These are phyloP conservation scores for Aureobasidium sp. DNA, from an alignment of 2,329 filamentous ascomycete genomes.

Conservation along the genomic window DNA sequence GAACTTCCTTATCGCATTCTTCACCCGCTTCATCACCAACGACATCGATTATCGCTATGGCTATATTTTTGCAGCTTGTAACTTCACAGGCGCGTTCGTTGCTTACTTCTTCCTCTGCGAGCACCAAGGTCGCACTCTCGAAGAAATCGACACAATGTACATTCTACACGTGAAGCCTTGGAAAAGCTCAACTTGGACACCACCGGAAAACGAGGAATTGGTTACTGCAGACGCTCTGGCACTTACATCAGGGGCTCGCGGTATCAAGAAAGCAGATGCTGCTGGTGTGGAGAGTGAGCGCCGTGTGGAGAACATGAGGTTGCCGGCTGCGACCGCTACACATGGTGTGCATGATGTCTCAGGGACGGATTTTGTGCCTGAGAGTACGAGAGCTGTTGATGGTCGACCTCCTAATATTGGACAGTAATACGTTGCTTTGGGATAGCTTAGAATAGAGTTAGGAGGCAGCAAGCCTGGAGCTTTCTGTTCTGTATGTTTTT, in stretches of 20 bases:
- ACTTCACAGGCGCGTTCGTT: constrained; percentile 35
- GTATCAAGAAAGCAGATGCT: constrained; percentile 36
- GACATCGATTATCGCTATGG: constrained; percentile 44
- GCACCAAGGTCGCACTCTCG: constrained; percentile 39
- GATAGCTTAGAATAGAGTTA: no score
- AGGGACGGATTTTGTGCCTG: constrained; percentile 30
- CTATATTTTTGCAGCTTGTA: constrained; percentile 43
- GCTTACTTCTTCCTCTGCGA: constrained; percentile 47
- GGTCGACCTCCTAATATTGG: constrained; percentile 8
- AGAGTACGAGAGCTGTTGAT: constrained; percentile 22
- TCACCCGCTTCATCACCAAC: constrained; percentile 40
- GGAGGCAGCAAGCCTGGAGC: background rate
- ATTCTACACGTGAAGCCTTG: constrained; percentile 29
- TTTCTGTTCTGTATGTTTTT: background rate
- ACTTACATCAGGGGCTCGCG: constrained; percentile 33
- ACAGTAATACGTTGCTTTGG: background rate
- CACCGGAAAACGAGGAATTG: constrained; percentile 32
- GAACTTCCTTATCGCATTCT: constrained; percentile 47
- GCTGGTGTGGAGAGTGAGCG: constrained; percentile 23
- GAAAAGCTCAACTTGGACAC: constrained; percentile 37
- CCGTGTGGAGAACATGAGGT: constrained; percentile 21
- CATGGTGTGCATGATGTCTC: constrained; percentile 34
- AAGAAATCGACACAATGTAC: constrained; percentile 32
- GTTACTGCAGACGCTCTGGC: constrained; percentile 33
- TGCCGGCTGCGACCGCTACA: constrained; percentile 29